These are phyloP conservation scores for Gynandropsis gynandra DNA, from an alignment of 345 rosid genomes.

Conservation along the genomic window DNA sequence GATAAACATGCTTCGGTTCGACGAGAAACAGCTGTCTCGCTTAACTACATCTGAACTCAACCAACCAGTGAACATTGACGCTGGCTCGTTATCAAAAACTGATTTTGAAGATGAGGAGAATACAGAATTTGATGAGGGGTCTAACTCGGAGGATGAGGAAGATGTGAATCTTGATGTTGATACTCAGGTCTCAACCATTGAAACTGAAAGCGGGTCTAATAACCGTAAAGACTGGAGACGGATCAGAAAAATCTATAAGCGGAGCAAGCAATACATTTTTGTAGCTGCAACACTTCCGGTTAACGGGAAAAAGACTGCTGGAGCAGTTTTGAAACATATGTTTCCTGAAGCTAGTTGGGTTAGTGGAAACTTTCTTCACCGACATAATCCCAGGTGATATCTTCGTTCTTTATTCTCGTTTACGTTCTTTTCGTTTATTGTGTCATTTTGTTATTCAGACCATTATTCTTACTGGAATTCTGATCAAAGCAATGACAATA, in stretches of 20 bases:
- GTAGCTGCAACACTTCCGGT: slow-evolving; percentile 95
- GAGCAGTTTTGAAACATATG: slow-evolving; percentile 77
- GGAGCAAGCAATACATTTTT: slow-evolving; percentile 90
- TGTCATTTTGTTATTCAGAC: too few relatives aligned
- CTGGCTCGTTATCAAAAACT: slow-evolving; percentile 24
- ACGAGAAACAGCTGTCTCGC: slow-evolving; percentile 67
- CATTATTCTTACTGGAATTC: too few relatives aligned
- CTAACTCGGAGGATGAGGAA: slow-evolving; percentile 34
- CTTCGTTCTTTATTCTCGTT: slow-evolving; percentile 19
- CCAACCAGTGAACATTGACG: slow-evolving; percentile 25
- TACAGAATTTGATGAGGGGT: slow-evolving; percentile 27
- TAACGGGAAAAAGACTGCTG: slow-evolving; percentile 92
- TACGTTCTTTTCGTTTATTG: neutral
- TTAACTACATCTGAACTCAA: slow-evolving; percentile 27
- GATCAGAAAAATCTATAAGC: slow-evolving; percentile 57
- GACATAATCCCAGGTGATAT: slow-evolving; percentile 80
- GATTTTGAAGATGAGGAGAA: slow-evolving; percentile 25
- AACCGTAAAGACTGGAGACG: slow-evolving; percentile 71
- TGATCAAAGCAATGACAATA: too few relatives aligned
- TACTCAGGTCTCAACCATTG: slow-evolving; percentile 23
- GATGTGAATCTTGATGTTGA: slow-evolving; percentile 34
- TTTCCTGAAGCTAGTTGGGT: slow-evolving; percentile 87
- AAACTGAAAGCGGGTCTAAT: slow-evolving; percentile 24
- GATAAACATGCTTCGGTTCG: slow-evolving; percentile 69
- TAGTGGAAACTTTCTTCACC: slow-evolving; percentile 86